Conservation (phyloP, 495 filamentous ascomycete genomes). For the Rostrohypoxylon terebratum region DNA sequence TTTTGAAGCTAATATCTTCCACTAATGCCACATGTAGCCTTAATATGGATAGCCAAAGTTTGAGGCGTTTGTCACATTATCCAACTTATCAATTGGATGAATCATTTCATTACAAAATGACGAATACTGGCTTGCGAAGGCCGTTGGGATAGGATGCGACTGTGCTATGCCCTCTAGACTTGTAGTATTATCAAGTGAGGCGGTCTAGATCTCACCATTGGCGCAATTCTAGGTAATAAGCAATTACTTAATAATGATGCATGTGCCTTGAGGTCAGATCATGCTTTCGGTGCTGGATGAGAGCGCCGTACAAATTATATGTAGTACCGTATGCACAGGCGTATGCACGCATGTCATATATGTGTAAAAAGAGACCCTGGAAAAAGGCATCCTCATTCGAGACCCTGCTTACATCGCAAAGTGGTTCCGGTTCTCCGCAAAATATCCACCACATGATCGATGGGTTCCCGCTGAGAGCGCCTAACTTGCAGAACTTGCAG, state of each 20-base stretch:
- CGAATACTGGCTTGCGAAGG: neutral
- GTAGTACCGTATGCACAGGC: constrained; percentile 14
- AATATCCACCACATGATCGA: constrained; percentile 45
- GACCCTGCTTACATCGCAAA: constrained; percentile 44
- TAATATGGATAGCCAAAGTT: constrained; percentile 1
- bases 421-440: constrained; percentile 41
- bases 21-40: neutral
- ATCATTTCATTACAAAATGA: neutral
- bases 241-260: constrained; percentile 16
- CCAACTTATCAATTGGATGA: neutral
- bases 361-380: constrained; percentile 31
- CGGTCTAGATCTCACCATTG: constrained; percentile 35
- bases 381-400: constrained; percentile 28
- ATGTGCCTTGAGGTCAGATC: constrained; percentile 21
- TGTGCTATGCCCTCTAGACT: no score
- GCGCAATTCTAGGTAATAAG: neutral
- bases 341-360: constrained; percentile 14
- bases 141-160: neutral
- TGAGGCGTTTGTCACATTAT: neutral
- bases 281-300: constrained; percentile 27
- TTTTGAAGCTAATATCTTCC: neutral
- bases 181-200: no score
- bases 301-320: constrained; percentile 6
- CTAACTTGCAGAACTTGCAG: constrained; percentile 31
- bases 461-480: constrained; percentile 44